These are phyloP conservation scores for Hanseniaspora jakobsenii DNA, from an alignment of 805 yeast genomes.

Conservation along the genomic window DNA sequence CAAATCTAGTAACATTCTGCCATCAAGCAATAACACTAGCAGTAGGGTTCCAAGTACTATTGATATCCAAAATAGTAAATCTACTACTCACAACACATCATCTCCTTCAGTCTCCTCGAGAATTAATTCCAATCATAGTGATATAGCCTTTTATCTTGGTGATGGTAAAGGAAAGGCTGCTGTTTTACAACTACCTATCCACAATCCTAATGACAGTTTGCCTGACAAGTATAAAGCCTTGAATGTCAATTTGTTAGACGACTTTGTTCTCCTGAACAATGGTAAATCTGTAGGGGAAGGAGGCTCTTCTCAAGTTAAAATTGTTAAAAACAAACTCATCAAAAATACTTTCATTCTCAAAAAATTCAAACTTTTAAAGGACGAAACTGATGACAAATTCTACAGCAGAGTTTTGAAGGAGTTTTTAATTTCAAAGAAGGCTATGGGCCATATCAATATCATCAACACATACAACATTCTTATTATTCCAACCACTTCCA, in stretches of 20 bases:
- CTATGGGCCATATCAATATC: conserved; percentile 48
- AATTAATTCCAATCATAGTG: background rate
- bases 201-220: conserved; percentile 51
- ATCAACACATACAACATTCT: conserved; percentile 44
- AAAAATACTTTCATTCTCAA: conserved; percentile 51
- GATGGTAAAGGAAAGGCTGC: conserved; percentile 35
- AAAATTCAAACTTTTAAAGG: conserved; percentile 45
- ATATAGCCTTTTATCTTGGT: conserved; percentile 25
- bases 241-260: conserved; percentile 40
- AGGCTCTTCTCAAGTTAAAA: conserved; percentile 56
- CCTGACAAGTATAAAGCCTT: conserved; percentile 44
- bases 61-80: too few relatives aligned
- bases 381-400: conserved; percentile 53
- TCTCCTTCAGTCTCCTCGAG: background rate
- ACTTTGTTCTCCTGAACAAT: conserved; percentile 38
- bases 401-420: conserved; percentile 55
- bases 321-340: conserved; percentile 25
- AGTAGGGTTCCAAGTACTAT: background rate
- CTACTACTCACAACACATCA: too few relatives aligned
- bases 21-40: background rate
- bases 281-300: conserved; percentile 51
- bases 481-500: conserved; percentile 44
- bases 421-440: conserved; percentile 44
- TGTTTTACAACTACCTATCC: conserved; percentile 48
- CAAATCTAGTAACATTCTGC: background rate